Base-by-base conservation (phyloP, 331 rosid genomes). In the Prunus yedoensis region DNA sequence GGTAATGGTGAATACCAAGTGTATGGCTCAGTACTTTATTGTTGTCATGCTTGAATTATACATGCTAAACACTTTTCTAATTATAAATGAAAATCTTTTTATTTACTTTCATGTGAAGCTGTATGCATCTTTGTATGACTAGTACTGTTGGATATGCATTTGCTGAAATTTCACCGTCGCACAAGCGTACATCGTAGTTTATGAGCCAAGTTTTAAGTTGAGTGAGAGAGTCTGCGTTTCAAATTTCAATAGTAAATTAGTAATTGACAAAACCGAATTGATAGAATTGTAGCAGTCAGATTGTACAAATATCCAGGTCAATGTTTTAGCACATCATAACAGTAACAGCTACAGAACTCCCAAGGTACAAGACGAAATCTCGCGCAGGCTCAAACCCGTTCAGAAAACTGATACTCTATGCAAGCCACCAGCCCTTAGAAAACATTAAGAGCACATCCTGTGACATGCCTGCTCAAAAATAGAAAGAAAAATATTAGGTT, bases 231-330 rank as follows among this genome's bases (percentile, higher is more conserved):
- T 52, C 41, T 20, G n/a, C 11, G 3, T 14, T 32, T 28, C 1
- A 28, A 35, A 17, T 15, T 52, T 52, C 58, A 52, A 4, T 4
- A 16, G 58, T 52, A 18, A 52, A 52, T 52, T 18, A 17, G 20
- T 64, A 32, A 64, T 9, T 35, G 49, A 5, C 13, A 35, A 63
- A 32, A 41, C 23, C 20, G 20, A 52, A 52, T 52, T 52, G 58
- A 52, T 18, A 17, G 21, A 69, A 68, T 15, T 17, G 61, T 27
- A 50, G 50, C 4, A 21, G 57, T 50, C 60, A 17, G 18, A 54
- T 49, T 68, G 61, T 69, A 69, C 61, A 68, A 50, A 68, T 68
- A 68, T 25, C 43, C 25, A 68, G 75, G 32, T 72, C 27, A 3
- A n/a, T 45, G 13, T 1, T 47, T 20, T 59, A 1, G 47, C 67